Percentiles rank a stretch among this genome's conserved stretches.
These are phyloP conservation scores for Lepidium sativum DNA, from an alignment of 345 rosid genomes.

Conservation along the genomic window DNA sequence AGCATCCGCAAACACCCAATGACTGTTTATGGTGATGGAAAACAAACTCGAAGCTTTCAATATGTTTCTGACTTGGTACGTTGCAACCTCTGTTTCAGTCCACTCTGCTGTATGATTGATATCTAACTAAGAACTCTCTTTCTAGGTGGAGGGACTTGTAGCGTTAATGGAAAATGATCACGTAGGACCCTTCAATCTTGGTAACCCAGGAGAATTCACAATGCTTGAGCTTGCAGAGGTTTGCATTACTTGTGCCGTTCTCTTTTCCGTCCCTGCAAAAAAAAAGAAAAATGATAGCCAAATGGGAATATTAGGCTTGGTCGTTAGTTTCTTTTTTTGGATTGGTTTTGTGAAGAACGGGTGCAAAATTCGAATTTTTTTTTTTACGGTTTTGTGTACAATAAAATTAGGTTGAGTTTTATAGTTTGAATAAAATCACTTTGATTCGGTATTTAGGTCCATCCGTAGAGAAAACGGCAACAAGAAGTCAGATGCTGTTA, in stretches of 20 bases:
- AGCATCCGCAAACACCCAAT: conserved; percentile 78
- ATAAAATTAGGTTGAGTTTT: not conserved
- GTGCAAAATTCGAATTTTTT: not conserved
- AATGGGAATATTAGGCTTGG: not conserved
- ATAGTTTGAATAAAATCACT: not conserved
- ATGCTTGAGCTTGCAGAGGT: conserved; percentile 99
- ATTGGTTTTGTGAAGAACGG: not conserved
- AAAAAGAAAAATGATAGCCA: not conserved
- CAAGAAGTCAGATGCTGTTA: not conserved
- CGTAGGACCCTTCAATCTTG: conserved; percentile 91
- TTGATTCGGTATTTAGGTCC: not conserved
- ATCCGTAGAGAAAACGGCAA: too few relatives aligned
- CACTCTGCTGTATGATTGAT: not conserved
- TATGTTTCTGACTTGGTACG: conserved; percentile 92
- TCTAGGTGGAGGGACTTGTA: conserved; percentile 81
- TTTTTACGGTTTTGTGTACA: not conserved
- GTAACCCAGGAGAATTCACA: conserved; percentile 97
- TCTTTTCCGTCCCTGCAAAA: not conserved
- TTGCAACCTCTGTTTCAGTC: not conserved
- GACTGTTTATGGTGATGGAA: conserved; percentile 98
- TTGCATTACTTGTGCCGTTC: conserved; percentile 15
- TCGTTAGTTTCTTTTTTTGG: not conserved
- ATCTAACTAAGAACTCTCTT: not conserved
- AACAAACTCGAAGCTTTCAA: conserved; percentile 98
- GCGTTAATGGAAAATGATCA: conserved; percentile 93